Evolutionary conservation across 2,329 filamentous ascomycete genomes (phyloP).

Genomic region (Cladosporium sphaerospermum): DNA sequence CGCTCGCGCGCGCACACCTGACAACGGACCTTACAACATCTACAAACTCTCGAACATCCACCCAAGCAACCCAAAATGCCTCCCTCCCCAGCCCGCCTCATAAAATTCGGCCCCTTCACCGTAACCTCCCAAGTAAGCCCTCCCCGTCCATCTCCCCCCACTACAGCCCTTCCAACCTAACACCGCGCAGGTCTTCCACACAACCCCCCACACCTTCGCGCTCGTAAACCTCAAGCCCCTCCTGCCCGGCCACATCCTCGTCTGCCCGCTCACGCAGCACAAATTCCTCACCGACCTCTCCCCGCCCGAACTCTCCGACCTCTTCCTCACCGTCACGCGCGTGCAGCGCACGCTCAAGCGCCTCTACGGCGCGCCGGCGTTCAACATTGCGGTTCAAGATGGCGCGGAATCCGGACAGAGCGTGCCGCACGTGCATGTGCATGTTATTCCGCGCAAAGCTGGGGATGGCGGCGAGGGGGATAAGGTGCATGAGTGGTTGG

Average conservation of each 20-base stretch:
- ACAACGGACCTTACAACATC: not conserved
- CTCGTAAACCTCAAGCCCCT: conserved; percentile 95
- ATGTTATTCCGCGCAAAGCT: conserved; percentile 70
- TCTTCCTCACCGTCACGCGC: conserved; percentile 71
- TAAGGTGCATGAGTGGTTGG: conserved; percentile 75
- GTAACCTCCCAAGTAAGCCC: conserved; percentile 38
- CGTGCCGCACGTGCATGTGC: conserved; percentile 86
- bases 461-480: conserved; percentile 60
- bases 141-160: conserved; percentile 1
- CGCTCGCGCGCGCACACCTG: not conserved
- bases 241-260: conserved; percentile 84
- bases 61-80: conserved; percentile 11
- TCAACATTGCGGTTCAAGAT: conserved; percentile 95
- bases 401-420: conserved; percentile 86
- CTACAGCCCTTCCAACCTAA: not conserved
- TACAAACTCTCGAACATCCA: not conserved
- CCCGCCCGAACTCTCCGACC: conserved; percentile 66
- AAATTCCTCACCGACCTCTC: conserved; percentile 71
- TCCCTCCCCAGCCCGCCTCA: conserved; percentile 34
- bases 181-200: conserved; percentile 69
- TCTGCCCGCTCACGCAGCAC: conserved; percentile 64
- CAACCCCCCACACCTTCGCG: conserved; percentile 72
- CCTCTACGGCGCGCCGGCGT: conserved; percentile 60
- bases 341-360: conserved; percentile 69
- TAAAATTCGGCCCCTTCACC: conserved; percentile 40